phyloP scores from a whole-genome alignment of 495 filamentous ascomycete genomes.

The Mytilinidion resinicola region DNA sequence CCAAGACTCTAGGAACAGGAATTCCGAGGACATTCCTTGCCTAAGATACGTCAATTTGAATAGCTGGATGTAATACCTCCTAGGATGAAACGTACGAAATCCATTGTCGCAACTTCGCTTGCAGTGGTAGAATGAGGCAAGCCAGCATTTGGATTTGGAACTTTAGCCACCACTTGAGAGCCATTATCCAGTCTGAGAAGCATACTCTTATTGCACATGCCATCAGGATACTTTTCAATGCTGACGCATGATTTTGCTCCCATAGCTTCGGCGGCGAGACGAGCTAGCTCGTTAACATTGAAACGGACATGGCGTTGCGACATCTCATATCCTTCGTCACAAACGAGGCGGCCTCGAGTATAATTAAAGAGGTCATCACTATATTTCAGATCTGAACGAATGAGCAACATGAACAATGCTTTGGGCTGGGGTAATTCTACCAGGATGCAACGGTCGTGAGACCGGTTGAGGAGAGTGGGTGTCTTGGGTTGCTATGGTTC shows the following conservation, averaged over 20 bases:
- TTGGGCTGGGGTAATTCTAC: background rate
- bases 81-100: conserved; percentile 14
- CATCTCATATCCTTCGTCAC: conserved; percentile 15
- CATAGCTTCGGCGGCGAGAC: conserved; percentile 7
- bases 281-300: conserved; percentile 13
- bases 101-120: conserved; percentile 23
- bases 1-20: conserved; percentile 18
- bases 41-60: conserved; percentile 8
- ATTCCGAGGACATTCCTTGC: conserved; percentile 11
- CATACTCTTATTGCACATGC: conserved; percentile 12
- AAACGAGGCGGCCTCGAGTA: conserved; percentile 20
- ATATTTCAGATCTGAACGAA: conserved; percentile 8
- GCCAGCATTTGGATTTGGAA: conserved; percentile 23
- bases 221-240: conserved; percentile 16
- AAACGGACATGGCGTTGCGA: conserved; percentile 10
- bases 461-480: background rate
- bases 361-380: conserved; percentile 18
- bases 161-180: conserved; percentile 13
- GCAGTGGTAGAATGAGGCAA: conserved; percentile 19
- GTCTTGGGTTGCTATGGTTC: conserved; percentile 9
- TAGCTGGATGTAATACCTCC: background rate
- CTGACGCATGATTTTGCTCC: conserved; percentile 11
- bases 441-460: conserved; percentile 3
- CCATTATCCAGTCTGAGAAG: conserved; percentile 18
- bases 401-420: conserved; percentile 2